A percentile compares a stretch with the other conserved stretches of the same genome.
phyloP scores from a whole-genome alignment of 2,329 filamentous ascomycete genomes.

The Apiospora kogelbergensis region DNA sequence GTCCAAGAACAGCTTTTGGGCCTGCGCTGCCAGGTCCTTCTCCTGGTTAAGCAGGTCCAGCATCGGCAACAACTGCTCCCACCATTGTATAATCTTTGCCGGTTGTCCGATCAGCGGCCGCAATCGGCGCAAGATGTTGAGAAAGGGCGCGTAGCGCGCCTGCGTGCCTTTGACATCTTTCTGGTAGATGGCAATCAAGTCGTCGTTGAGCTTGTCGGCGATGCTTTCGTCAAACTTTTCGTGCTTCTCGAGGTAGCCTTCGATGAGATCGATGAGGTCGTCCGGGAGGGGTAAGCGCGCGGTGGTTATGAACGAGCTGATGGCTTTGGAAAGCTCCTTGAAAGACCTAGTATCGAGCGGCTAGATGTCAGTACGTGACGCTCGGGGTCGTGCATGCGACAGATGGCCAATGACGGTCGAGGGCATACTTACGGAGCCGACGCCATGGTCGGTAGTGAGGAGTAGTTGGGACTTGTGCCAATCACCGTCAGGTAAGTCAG shows the following conservation, averaged over 20 bases:
- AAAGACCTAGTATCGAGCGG: conserved; percentile 43
- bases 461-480: not conserved
- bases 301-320: conserved; percentile 49
- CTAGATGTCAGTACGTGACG: not conserved
- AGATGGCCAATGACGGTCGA: conserved; percentile 12
- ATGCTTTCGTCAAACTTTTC: conserved; percentile 64
- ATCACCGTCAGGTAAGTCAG: not conserved
- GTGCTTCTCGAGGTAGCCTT: conserved; percentile 68
- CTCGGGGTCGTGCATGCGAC: not conserved
- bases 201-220: conserved; percentile 72
- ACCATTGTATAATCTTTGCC: conserved; percentile 68
- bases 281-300: conserved; percentile 64
- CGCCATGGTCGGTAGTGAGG: conserved; percentile 23
- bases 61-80: conserved; percentile 62
- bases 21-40: conserved; percentile 63
- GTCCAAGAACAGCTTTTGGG: conserved; percentile 62
- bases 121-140: conserved; percentile 64
- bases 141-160: conserved; percentile 64
- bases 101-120: conserved; percentile 64
- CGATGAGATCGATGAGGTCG: conserved; percentile 61
- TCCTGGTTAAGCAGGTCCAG: conserved; percentile 57
- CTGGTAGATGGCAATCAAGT: conserved; percentile 66
- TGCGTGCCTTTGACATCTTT: conserved; percentile 59
- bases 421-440: conserved; percentile 27
- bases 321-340: conserved; percentile 61